A percentile compares a stretch with the other conserved stretches of the same genome.
These are phyloP conservation scores for Sarcodon aspratus DNA, from an alignment of 768 basidiomycete species.

Conservation along the genomic window DNA sequence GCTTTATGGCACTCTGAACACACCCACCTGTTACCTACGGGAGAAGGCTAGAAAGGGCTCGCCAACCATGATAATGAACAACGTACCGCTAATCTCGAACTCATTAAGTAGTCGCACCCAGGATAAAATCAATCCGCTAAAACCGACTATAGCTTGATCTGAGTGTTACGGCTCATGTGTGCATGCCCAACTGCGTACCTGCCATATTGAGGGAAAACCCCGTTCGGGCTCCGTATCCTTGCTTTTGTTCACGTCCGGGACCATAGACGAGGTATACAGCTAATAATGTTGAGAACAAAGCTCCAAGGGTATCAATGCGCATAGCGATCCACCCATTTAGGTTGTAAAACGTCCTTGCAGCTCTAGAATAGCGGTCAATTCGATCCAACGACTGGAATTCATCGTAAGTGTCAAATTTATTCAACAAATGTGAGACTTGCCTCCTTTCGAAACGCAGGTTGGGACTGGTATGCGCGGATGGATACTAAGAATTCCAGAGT, in stretches of 20 bases:
- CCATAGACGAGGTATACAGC: slow-evolving; percentile 45
- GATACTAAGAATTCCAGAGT: slow-evolving; percentile 22
- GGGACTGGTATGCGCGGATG: slow-evolving; percentile 57
- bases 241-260: slow-evolving; percentile 10
- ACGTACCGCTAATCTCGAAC: slow-evolving; percentile 29
- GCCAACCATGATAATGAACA: neutral
- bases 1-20: no score
- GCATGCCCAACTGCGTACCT: slow-evolving; percentile 8
- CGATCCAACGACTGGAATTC: slow-evolving; percentile 24
- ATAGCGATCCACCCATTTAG: slow-evolving; percentile 24
- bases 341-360: slow-evolving; percentile 38
- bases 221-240: slow-evolving; percentile 23
- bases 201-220: slow-evolving; percentile 51
- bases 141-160: slow-evolving; percentile 10
- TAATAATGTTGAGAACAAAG: slow-evolving; percentile 39
- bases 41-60: no score
- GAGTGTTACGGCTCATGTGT: neutral
- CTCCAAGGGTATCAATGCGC: slow-evolving; percentile 47
- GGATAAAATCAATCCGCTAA: slow-evolving; percentile 8
- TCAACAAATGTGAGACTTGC: no score
- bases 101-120: slow-evolving; percentile 31
- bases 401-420: no score
- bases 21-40: no score
- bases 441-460: slow-evolving; percentile 32
- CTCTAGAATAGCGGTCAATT: slow-evolving; percentile 41